A percentile compares a stretch with the other conserved stretches of the same genome.
phyloP scores from a whole-genome alignment of 805 yeast species.

The Nakazawaea wyomingensis region DNA sequence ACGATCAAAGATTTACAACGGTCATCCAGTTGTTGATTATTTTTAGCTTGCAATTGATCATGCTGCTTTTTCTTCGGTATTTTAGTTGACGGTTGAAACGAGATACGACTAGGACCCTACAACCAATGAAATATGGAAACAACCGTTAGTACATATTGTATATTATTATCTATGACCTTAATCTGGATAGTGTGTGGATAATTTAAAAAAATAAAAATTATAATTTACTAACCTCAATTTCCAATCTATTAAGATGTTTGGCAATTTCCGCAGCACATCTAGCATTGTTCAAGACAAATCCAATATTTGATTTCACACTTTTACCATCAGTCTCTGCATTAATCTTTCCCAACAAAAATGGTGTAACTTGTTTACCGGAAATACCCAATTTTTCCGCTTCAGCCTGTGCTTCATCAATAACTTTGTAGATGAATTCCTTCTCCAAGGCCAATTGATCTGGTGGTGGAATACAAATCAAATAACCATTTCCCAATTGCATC shows the following conservation, averaged over 20 bases:
- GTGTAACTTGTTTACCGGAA: slow-evolving; percentile 73
- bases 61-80: background rate
- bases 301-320: slow-evolving; percentile 65
- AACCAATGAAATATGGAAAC: too few relatives aligned
- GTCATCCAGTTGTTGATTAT: background rate
- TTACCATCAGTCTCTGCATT: slow-evolving; percentile 65
- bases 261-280: slow-evolving; percentile 65
- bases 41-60: background rate
- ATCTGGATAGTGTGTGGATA: too few relatives aligned
- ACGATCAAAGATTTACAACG: slow-evolving; percentile 37
- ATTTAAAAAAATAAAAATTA: background rate
- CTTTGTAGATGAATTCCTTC: slow-evolving; percentile 41
- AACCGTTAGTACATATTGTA: slow-evolving; percentile 4
- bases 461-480: slow-evolving; percentile 78
- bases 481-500: slow-evolving; percentile 60
- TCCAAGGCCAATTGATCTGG: slow-evolving; percentile 59
- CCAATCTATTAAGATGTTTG: slow-evolving; percentile 35
- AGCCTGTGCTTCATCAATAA: slow-evolving; percentile 53
- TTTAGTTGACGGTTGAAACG: slow-evolving; percentile 4
- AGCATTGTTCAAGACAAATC: slow-evolving; percentile 77
- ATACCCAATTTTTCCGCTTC: slow-evolving; percentile 52
- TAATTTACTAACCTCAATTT: slow-evolving; percentile 17
- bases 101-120: too few relatives aligned
- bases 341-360: slow-evolving; percentile 63
- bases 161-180: too few relatives aligned